These are phyloP conservation scores for Guadua angustifolia DNA, from an alignment of 176 grass and related monocot species.

Conservation along the genomic window DNA sequence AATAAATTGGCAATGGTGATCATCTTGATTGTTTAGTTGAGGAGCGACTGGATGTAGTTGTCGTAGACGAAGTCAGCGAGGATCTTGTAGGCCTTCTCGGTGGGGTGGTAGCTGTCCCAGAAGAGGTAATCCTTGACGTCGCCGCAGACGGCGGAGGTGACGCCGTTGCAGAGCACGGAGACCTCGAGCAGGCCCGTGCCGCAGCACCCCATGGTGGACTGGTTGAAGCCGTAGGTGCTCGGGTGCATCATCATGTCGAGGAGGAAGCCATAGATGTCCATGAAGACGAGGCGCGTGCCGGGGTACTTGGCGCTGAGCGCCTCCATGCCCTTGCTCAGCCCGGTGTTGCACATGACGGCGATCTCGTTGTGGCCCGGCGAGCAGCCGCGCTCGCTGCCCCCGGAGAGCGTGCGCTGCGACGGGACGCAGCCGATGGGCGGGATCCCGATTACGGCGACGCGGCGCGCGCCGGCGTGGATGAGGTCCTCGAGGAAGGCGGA, in stretches of 20 bases:
- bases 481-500: constrained; percentile 60
- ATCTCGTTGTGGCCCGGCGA: constrained; percentile 61
- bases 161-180: constrained; percentile 63
- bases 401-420: constrained; percentile 73
- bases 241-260: constrained; percentile 74
- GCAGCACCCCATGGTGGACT: constrained; percentile 66
- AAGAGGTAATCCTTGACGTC: constrained; percentile 65
- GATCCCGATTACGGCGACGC: constrained; percentile 62
- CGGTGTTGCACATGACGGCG: constrained; percentile 56
- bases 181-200: constrained; percentile 78
- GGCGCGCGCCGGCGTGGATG: constrained; percentile 52
- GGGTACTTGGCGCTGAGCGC: constrained; percentile 21
- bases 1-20: no score
- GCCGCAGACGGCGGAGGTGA: constrained; percentile 57
- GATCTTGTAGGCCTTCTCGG: constrained; percentile 72
- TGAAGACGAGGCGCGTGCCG: constrained; percentile 40
- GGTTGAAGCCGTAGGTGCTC: constrained; percentile 54
- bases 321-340: constrained; percentile 34
- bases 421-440: constrained; percentile 87
- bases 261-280: constrained; percentile 69
- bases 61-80: constrained; percentile 60
- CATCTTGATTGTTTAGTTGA: neutral
- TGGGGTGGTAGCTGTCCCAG: constrained; percentile 94
- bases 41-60: constrained; percentile 42
- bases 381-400: constrained; percentile 46